Evolutionary conservation across 139 green algal species (phyloP).

Genomic region (Picochlorum sp.): DNA sequence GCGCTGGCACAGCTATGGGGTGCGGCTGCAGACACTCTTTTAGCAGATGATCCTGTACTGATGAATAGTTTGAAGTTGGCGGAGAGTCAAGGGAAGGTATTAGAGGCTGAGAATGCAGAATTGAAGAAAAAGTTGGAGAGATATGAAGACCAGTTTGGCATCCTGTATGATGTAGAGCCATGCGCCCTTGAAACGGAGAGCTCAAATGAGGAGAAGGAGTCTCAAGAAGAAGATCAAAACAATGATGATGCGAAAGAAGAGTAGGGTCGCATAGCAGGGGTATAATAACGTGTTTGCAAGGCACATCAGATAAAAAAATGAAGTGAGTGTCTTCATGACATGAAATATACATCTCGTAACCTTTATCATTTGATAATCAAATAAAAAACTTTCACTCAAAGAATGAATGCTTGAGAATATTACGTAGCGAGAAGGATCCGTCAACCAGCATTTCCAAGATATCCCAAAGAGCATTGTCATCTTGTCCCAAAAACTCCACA

Average conservation of each 20-base stretch:
- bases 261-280: too few relatives aligned
- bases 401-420: too few relatives aligned
- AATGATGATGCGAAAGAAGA: too few relatives aligned
- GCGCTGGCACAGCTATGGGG: not conserved
- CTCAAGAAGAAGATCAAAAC: too few relatives aligned
- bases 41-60: constrained; percentile 4
- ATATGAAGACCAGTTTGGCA: constrained; percentile 3
- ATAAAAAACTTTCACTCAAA: too few relatives aligned
- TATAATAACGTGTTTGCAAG: too few relatives aligned
- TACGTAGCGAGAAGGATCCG: too few relatives aligned
- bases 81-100: not conserved
- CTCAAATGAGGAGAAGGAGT: too few relatives aligned
- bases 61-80: not conserved
- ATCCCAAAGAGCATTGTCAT: constrained; percentile 37
- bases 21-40: constrained; percentile 1
- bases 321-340: too few relatives aligned
- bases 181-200: not conserved
- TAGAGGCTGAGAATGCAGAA: constrained; percentile 9
- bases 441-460: constrained; percentile 21
- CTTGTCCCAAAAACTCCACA: constrained; percentile 39
- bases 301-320: too few relatives aligned
- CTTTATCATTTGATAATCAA: too few relatives aligned
- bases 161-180: not conserved
- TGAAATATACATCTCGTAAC: too few relatives aligned
- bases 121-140: constrained; percentile 5